Base-by-base conservation (phyloP, 768 basidiomycete genomes). In the Tubosaeta brunneosetosa region DNA sequence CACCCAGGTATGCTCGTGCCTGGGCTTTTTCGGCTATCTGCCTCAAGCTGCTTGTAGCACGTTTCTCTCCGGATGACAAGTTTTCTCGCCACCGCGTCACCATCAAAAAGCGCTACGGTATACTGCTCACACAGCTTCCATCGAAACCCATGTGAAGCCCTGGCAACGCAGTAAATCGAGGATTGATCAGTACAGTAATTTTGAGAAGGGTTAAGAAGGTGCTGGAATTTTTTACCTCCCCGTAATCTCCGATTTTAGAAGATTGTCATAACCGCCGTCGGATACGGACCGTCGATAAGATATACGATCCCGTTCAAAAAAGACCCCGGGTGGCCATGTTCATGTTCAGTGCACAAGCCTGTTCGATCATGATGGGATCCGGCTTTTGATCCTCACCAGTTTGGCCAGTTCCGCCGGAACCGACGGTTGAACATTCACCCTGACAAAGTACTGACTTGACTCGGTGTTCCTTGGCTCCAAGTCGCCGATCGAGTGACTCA, bases 51-150 rank as follows among this genome's bases (percentile, higher is more conserved):
- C 13, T 13, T n/a, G 37, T 53, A 97, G 95, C 95, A 14, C 93
- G 97, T 37, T 98, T 98, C 74, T 97, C 95, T 13, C 95, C 95
- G 11, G 97, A 99, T 70, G 95, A 98, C 82, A 98, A 98, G 76
- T 98, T 95, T 74, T 95, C 94, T 55, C 82, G 94, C 56, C 95
- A 99, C 66, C 88, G 97, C 55, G 94, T 98, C 55, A 97, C 93
- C 6, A 86, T 97, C 66, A 98, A 98, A 78, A 92, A 91, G 74
- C 84, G 95, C 66, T 88, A 86, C 66, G 84, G 84, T 53, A 82
- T 97, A 51, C 83, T 99, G 57, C 82, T 86, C 57, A 94, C 95
- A 16, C 94, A 97, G 66, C 78, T 90, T 17, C 94, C 95, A 26
- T 73, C 80, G 49, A 93, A 92, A 71, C 94, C 94, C 17, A 77